phyloP scores from a whole-genome alignment of 345 rosid species.

The Salix purpurea region DNA sequence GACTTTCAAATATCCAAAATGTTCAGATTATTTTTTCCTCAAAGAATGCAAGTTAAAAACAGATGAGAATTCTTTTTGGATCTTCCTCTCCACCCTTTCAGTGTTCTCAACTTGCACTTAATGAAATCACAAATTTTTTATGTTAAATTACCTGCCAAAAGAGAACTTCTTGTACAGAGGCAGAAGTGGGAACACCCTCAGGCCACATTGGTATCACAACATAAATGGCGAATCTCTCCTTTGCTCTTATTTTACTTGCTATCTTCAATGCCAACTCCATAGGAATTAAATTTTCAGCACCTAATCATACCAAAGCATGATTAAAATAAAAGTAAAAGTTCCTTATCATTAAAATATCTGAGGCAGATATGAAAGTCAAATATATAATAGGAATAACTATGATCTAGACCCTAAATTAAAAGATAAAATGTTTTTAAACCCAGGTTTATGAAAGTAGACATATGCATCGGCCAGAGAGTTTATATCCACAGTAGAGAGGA shows the following conservation, averaged over 20 bases:
- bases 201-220: slow-evolving; percentile 89
- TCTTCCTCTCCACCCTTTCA: not conserved
- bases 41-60: too few relatives aligned
- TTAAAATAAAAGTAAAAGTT: not conserved
- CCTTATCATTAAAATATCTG: not conserved
- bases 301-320: slow-evolving; percentile 29
- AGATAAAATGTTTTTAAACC: not conserved
- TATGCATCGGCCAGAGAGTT: not conserved
- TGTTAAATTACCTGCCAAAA: slow-evolving; percentile 79
- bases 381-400: not conserved
- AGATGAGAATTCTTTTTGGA: not conserved
- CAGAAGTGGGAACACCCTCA: slow-evolving; percentile 73
- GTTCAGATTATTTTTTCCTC: too few relatives aligned
- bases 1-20: not conserved
- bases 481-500: not conserved
- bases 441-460: not conserved
- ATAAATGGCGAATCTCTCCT: slow-evolving; percentile 74
- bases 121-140: not conserved
- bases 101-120: not conserved
- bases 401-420: not conserved
- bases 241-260: slow-evolving; percentile 64
- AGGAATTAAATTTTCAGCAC: slow-evolving; percentile 84
- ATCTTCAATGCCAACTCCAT: slow-evolving; percentile 86
- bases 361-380: not conserved
- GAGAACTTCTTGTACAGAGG: slow-evolving; percentile 70